Evolutionary conservation across 2,329 filamentous ascomycete species (phyloP).

Genomic region (Chaetothyriales sp.): DNA sequence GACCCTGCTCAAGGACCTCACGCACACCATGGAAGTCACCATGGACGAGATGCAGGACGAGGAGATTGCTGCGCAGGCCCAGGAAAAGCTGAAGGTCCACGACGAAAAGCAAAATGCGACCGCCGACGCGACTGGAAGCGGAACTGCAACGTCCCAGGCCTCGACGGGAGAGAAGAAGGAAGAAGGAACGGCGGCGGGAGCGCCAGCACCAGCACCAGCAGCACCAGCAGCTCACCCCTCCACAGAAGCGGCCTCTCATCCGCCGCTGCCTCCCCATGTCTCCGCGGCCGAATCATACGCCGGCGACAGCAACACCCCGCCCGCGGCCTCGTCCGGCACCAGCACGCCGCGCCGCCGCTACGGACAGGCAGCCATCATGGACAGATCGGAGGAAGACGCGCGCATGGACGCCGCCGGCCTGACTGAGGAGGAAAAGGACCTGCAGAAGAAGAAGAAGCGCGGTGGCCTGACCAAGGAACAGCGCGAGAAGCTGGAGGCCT

Average conservation of each 20-base stretch:
- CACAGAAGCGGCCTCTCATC: slow-evolving; percentile 1
- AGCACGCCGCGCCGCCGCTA: slow-evolving; percentile 41
- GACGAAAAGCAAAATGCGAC: slow-evolving; percentile 34
- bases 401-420: slow-evolving; percentile 51
- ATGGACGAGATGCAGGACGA: slow-evolving; percentile 67
- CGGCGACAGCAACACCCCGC: slow-evolving; percentile 10
- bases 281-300: slow-evolving; percentile 2
- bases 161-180: slow-evolving; percentile 23
- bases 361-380: slow-evolving; percentile 74
- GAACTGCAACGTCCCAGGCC: slow-evolving; percentile 42
- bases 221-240: slow-evolving; percentile 2
- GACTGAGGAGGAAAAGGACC: slow-evolving; percentile 59
- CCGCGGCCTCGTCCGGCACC: slow-evolving; percentile 25
- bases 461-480: slow-evolving; percentile 78
- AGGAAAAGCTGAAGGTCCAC: slow-evolving; percentile 34
- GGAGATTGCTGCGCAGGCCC: slow-evolving; percentile 41
- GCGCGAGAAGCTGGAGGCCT: slow-evolving; percentile 75
- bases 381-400: slow-evolving; percentile 67
- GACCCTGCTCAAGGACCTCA: slow-evolving; percentile 94
- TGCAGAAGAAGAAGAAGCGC: slow-evolving; percentile 80
- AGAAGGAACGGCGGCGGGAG: slow-evolving; percentile 5
- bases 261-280: slow-evolving; percentile 13
- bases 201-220: slow-evolving; percentile 3
- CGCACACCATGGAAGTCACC: slow-evolving; percentile 95
- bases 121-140: slow-evolving; percentile 18